These are phyloP conservation scores for Lophiostoma macrostomum DNA, from an alignment of 495 filamentous ascomycete genomes.

Conservation along the genomic window DNA sequence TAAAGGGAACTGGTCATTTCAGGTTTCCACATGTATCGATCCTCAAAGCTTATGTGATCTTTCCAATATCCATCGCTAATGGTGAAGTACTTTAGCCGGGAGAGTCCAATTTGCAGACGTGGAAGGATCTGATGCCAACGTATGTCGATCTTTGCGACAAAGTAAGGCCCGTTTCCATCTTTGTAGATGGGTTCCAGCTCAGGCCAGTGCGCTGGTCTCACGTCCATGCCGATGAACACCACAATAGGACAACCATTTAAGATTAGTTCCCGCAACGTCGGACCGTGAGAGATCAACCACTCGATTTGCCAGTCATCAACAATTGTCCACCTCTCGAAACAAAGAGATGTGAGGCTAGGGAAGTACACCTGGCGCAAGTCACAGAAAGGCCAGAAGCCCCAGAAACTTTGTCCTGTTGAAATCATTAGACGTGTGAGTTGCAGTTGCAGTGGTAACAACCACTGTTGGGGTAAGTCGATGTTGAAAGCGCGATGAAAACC, in stretches of 20 bases:
- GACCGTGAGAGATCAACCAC: conserved; percentile 6
- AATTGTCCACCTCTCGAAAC: conserved; percentile 1
- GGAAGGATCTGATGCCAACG: no score
- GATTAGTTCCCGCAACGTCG: not conserved
- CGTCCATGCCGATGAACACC: not conserved
- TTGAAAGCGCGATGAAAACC: not conserved
- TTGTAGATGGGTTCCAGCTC: no score
- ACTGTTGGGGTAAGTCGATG: not conserved
- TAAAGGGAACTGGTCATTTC: no score
- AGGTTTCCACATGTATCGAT: no score
- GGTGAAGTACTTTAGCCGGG: no score
- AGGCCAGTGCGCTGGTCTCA: not conserved
- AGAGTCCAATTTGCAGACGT: no score
- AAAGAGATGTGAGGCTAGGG: not conserved
- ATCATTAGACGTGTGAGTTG: conserved; percentile 10
- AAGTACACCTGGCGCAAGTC: conserved; percentile 3
- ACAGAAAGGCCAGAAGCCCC: conserved; percentile 1
- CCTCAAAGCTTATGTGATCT: no score
- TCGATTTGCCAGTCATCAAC: conserved; percentile 12
- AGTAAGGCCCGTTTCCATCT: no score
- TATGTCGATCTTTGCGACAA: no score
- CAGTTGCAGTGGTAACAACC: not conserved
- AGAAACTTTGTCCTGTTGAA: not conserved
- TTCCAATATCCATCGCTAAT: no score
- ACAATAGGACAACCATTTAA: conserved; percentile 9